A percentile compares a stretch with the other conserved stretches of the same genome.
These are phyloP conservation scores for Leishmania turanica DNA, from an alignment of 208 protist species.

Conservation along the genomic window DNA sequence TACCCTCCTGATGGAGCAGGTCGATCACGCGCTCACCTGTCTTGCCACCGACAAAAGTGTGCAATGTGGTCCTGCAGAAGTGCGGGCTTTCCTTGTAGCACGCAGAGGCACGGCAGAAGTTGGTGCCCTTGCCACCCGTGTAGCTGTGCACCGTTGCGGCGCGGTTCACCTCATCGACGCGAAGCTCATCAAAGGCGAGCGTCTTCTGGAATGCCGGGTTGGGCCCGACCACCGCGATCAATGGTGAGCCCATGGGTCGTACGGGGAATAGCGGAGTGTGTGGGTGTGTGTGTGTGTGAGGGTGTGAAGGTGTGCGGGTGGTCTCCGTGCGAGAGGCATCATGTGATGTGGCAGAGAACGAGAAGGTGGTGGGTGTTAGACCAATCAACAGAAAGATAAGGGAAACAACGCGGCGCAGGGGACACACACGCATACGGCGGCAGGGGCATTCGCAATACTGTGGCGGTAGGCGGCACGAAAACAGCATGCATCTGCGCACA, in stretches of 20 bases:
- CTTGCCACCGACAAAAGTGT: slow-evolving; percentile 35
- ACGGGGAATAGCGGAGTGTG: not conserved
- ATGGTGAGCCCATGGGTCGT: not conserved
- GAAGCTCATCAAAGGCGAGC: slow-evolving; percentile 32
- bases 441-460: not conserved
- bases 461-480: not conserved
- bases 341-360: not conserved
- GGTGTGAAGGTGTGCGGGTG: not conserved
- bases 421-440: not conserved
- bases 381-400: not conserved
- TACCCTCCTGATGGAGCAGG: slow-evolving; percentile 27
- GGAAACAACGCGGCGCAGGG: not conserved
- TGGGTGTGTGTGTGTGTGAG: not conserved
- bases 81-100: slow-evolving; percentile 25
- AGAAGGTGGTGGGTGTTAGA: not conserved
- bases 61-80: slow-evolving; percentile 20
- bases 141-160: slow-evolving; percentile 23
- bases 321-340: not conserved
- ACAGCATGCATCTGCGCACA: not conserved
- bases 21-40: slow-evolving; percentile 26
- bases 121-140: slow-evolving; percentile 47
- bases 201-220: slow-evolving; percentile 46
- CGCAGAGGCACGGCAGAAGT: slow-evolving; percentile 38
- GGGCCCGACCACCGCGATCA: slow-evolving; percentile 36
- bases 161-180: slow-evolving; percentile 35